phyloP scores from a whole-genome alignment of 306 rosid genomes.

The Gastrolobium bilobum region DNA sequence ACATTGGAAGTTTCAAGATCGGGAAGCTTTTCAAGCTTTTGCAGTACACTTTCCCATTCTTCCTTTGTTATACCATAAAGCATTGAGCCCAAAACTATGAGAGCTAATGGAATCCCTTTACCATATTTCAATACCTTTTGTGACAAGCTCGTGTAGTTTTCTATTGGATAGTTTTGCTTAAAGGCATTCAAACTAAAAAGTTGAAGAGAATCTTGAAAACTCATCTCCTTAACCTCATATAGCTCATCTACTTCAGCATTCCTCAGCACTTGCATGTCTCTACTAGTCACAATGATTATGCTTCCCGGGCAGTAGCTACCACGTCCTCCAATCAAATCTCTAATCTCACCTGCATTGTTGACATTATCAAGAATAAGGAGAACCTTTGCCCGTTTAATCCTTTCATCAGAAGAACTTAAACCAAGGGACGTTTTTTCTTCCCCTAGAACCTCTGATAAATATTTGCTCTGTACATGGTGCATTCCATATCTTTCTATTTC shows the following conservation, averaged over 20 bases:
- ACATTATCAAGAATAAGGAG: constrained; percentile 48
- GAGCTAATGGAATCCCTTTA: constrained; percentile 49
- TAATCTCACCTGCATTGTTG: background rate
- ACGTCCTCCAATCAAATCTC: constrained; percentile 23
- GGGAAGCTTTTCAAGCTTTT: constrained; percentile 12
- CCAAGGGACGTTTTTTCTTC: background rate
- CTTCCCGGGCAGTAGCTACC: background rate
- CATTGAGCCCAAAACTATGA: constrained; percentile 50
- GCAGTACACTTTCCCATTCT: constrained; percentile 46
- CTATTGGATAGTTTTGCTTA: background rate
- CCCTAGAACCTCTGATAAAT: constrained; percentile 6
- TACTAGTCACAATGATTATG: constrained; percentile 46
- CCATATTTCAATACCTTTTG: constrained; percentile 35
- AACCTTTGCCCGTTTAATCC: constrained; percentile 8
- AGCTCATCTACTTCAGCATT: constrained; percentile 25
- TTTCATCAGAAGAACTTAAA: background rate
- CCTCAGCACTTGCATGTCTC: constrained; percentile 38
- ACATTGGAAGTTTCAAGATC: background rate
- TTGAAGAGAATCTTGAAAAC: constrained; percentile 38
- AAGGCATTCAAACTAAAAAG: constrained; percentile 52
- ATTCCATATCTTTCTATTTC: constrained; percentile 25
- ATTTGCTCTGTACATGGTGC: background rate
- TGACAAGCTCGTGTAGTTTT: background rate
- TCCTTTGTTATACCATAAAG: background rate
- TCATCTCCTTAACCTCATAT: constrained; percentile 41